Evolutionary conservation across 1,284 basidiomycete genomes (phyloP).

Genomic region (Heliocybe sulcata): DNA sequence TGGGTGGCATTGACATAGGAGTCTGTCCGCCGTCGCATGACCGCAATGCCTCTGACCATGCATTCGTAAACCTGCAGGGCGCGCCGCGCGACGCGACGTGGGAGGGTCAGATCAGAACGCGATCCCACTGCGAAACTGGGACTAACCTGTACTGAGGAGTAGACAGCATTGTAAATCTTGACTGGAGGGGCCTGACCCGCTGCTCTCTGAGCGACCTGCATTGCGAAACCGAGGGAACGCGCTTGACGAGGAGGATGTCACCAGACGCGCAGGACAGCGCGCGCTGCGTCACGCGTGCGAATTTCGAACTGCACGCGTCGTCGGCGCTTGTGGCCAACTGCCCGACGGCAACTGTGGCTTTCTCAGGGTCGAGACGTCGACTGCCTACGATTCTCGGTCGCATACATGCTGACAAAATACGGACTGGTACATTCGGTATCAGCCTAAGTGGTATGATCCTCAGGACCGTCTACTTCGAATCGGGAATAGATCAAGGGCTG

Average conservation of each 20-base stretch:
- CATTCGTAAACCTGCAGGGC: slow-evolving; percentile 79
- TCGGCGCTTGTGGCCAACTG: too few species aligned
- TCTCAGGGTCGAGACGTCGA: too few species aligned
- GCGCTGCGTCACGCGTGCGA: not conserved
- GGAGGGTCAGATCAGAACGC: slow-evolving; percentile 16
- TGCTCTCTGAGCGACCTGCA: slow-evolving; percentile 25
- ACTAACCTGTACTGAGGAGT: slow-evolving; percentile 76
- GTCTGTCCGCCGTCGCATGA: slow-evolving; percentile 94
- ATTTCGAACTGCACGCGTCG: not conserved
- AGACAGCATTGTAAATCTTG: slow-evolving; percentile 86
- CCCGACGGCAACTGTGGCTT: too few species aligned
- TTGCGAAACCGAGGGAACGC: slow-evolving; percentile 12
- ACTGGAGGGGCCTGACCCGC: slow-evolving; percentile 49
- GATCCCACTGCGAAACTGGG: slow-evolving; percentile 6
- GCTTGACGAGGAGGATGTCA: slow-evolving; percentile 7
- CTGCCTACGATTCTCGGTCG: too few species aligned
- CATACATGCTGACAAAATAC: too few species aligned
- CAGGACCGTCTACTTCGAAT: too few species aligned
- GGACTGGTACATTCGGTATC: too few species aligned
- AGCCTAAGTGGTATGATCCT: too few species aligned
- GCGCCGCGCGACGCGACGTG: slow-evolving; percentile 26
- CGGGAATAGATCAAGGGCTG: too few species aligned
- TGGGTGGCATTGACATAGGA: slow-evolving; percentile 98
- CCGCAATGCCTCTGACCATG: slow-evolving; percentile 96
- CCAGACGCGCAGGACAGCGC: slow-evolving; percentile 1